Evolutionary conservation across 1,284 basidiomycete species (phyloP).

Genomic region (Inonotus obliquus): DNA sequence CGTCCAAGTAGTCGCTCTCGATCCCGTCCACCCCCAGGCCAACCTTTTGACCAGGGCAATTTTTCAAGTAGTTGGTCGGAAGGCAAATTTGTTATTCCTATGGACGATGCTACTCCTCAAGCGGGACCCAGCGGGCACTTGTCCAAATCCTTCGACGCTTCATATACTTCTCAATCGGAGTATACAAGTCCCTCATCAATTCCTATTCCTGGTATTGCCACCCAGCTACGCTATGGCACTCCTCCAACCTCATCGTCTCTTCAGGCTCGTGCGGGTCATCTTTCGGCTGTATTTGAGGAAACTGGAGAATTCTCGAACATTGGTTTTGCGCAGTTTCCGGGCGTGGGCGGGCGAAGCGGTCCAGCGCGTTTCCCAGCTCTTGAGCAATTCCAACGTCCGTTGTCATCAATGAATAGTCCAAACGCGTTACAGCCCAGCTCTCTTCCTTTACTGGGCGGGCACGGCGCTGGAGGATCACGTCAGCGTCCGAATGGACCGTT

Average conservation of each 20-base stretch:
- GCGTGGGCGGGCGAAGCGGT: slow-evolving; percentile 6
- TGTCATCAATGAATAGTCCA: slow-evolving; percentile 46
- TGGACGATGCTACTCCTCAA: slow-evolving; percentile 12
- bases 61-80: slow-evolving; percentile 35
- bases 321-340: slow-evolving; percentile 1
- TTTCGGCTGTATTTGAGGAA: slow-evolving; percentile 56
- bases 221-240: slow-evolving; percentile 47
- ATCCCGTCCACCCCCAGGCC: slow-evolving; percentile 55
- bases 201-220: slow-evolving; percentile 43
- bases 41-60: slow-evolving; percentile 42
- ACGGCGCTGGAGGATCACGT: slow-evolving; percentile 38
- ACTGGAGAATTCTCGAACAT: slow-evolving; percentile 23
- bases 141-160: slow-evolving; percentile 18
- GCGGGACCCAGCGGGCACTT: not conserved
- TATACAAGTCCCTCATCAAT: slow-evolving; percentile 21
- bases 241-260: slow-evolving; percentile 35
- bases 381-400: slow-evolving; percentile 35
- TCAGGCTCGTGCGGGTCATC: slow-evolving; percentile 36
- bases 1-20: slow-evolving; percentile 68
- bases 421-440: slow-evolving; percentile 58
- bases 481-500: slow-evolving; percentile 36
- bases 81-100: slow-evolving; percentile 39
- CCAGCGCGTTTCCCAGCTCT: slow-evolving; percentile 32
- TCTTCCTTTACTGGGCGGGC: slow-evolving; percentile 56
- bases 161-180: slow-evolving; percentile 9